A percentile compares a stretch with the other conserved stretches of the same genome.
Conservation (phyloP, 192 early-diverging fungal genomes). For the Mortierella claussenii region DNA sequence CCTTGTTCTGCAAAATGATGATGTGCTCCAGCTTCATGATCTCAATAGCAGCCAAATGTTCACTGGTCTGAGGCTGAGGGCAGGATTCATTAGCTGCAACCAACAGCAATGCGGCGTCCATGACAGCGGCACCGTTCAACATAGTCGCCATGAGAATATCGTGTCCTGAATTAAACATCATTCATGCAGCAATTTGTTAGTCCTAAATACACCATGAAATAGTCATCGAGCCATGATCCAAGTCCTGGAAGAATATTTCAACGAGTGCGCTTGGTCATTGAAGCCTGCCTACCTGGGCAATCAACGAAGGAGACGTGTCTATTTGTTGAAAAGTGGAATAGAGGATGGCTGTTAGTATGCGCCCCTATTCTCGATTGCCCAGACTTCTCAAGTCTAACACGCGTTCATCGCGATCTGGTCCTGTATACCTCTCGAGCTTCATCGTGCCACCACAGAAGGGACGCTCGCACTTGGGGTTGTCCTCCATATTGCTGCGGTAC, state of each 20-base stretch:
- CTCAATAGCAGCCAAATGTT: conserved; percentile 98
- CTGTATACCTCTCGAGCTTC: conserved; percentile 74
- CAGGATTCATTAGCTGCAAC: conserved; percentile 98
- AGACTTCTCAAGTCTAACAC: no score
- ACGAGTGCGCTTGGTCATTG: no score
- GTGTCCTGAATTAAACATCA: conserved; percentile 78
- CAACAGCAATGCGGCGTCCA: conserved; percentile 97
- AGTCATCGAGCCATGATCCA: no score
- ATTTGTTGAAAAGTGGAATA: not conserved
- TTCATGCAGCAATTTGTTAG: no score
- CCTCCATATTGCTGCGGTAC: conserved; percentile 81
- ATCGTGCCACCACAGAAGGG: conserved; percentile 85
- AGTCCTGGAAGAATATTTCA: no score
- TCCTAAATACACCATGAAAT: no score
- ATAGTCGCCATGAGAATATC: conserved; percentile 99
- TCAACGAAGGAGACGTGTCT: conserved; percentile 98
- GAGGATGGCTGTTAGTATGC: no score
- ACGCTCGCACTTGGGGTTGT: conserved; percentile 89
- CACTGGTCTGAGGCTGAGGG: conserved; percentile 98
- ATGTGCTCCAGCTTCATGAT: conserved; percentile 98
- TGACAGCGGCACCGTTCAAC: conserved; percentile 98
- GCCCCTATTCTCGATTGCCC: no score
- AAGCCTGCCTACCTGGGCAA: conserved; percentile 89
- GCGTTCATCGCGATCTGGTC: no score
- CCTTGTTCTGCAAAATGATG: conserved; percentile 98